Evolutionary conservation across 108 stramenopile species (phyloP), one percentile per base, ranked within the genome.

Genomic region (Craspedostauros australis): DNA sequence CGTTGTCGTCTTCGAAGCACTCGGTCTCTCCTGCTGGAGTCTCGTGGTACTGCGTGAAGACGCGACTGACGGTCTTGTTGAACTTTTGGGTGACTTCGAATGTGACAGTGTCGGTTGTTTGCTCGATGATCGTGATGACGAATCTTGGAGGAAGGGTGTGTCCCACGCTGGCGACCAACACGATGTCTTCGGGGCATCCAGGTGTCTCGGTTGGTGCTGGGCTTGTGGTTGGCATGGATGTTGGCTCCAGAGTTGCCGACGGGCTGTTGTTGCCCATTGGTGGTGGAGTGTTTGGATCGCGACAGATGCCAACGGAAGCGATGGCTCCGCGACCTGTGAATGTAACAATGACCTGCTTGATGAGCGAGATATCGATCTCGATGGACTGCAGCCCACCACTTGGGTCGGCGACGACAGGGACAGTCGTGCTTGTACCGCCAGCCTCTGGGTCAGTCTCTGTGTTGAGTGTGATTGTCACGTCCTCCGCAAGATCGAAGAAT

Each of bases 81-180:
- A 27, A 53, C 5, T 30, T 25, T 27, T 62, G 52, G 16, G 16
- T 36, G 11, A 62, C 51, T 16, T 16, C 30, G 36, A 62, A 62
- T 9, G n/a, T 15, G 4, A 62, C 51, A 53, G 24, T 27, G 8
- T 30, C 29, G 2, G 41, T 53, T 15, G 25, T 46, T 29, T 62
- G 50, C 1, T 40, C 52, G 5, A 49, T 36, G 16, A 62, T 53
- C 4, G 30, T 15, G 31, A 62, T 62, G n/a, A n/a, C n/a, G n/a
- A n/a, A n/a, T n/a, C n/a, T n/a, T n/a, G 61, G 61, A 30, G 45
- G 37, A 11, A n/a, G 32, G 30, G 11, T 21, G 29, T 62, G 39
- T 4, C 33, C 25, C 15, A 28, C 26, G 19, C 29, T 24, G 24
- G 49, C 31, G 12, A 23, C 23, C 48, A 40, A 21, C 9, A 39